Conservation (phyloP, 306 rosid genomes). For the Oxytropis ochrocephala region DNA sequence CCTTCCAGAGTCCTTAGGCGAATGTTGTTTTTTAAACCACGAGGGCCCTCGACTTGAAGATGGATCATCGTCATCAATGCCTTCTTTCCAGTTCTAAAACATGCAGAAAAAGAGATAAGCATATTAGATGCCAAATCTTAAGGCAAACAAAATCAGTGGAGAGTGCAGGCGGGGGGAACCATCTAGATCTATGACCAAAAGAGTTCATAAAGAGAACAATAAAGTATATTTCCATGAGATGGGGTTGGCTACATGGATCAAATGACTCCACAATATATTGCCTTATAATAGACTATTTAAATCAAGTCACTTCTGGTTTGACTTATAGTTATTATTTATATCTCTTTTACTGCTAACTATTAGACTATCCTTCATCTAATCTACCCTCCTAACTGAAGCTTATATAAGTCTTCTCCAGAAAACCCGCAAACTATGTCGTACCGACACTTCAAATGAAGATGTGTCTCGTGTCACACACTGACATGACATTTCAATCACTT, state of each 20-base stretch:
- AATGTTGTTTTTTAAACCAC: slow-evolving; percentile 21
- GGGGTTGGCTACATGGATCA: not conserved
- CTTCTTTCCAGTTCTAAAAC: slow-evolving; percentile 25
- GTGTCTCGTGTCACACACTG: no score
- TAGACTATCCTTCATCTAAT: not conserved
- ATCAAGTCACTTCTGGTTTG: not conserved
- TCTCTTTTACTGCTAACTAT: not conserved
- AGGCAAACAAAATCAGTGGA: slow-evolving; percentile 8
- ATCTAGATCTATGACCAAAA: not conserved
- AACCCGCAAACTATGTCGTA: no score
- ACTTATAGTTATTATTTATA: not conserved
- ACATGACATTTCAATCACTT: no score
- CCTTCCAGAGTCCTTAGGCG: slow-evolving; percentile 12
- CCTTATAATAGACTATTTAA: not conserved
- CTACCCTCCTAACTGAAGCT: not conserved
- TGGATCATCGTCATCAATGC: slow-evolving; percentile 10
- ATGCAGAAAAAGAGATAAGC: not conserved
- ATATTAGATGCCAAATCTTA: slow-evolving; percentile 1
- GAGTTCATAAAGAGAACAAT: not conserved
- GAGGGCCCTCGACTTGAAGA: slow-evolving; percentile 22
- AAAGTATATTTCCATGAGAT: not conserved
- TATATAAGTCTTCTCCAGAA: not conserved
- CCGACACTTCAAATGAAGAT: no score
- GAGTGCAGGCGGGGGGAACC: not conserved
- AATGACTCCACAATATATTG: not conserved